Conservation (phyloP, 2,329 filamentous ascomycete species). For the Pseudogymnoascus sp. region DNA sequence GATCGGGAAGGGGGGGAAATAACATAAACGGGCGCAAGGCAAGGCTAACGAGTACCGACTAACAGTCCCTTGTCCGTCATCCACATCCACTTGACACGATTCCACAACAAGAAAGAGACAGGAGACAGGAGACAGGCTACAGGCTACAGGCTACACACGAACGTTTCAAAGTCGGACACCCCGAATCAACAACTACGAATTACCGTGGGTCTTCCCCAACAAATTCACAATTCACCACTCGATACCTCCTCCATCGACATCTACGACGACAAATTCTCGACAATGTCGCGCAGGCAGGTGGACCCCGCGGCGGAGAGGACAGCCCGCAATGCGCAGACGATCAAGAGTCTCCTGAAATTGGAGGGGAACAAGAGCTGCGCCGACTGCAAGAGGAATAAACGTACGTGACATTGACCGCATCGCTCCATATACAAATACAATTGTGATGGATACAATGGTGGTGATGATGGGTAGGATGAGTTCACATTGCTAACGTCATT, state of each 20-base stretch:
- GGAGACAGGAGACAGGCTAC: too few relatives aligned
- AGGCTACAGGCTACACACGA: not conserved
- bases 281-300: constrained; percentile 72
- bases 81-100: constrained; percentile 5
- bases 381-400: constrained; percentile 98
- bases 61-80: not conserved
- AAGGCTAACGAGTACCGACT: constrained; percentile 2
- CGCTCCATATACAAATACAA: not conserved
- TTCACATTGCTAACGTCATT: constrained; percentile 18
- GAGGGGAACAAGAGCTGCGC: constrained; percentile 95
- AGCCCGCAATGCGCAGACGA: constrained; percentile 85
- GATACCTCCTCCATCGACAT: not conserved
- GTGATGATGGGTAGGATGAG: not conserved
- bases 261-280: not conserved
- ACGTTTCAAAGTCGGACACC: not conserved
- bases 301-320: constrained; percentile 79
- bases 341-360: constrained; percentile 91
- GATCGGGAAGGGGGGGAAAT: not conserved
- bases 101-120: not conserved
- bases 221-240: not conserved
- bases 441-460: not conserved
- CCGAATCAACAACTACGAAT: not conserved
- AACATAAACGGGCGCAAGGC: too few relatives aligned
- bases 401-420: constrained; percentile 40
- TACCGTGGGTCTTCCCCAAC: not conserved